Evolutionary conservation across 2,329 filamentous ascomycete species (phyloP), one percentile per base, ranked within the genome.

Genomic region (Hypomyces perniciosus): DNA sequence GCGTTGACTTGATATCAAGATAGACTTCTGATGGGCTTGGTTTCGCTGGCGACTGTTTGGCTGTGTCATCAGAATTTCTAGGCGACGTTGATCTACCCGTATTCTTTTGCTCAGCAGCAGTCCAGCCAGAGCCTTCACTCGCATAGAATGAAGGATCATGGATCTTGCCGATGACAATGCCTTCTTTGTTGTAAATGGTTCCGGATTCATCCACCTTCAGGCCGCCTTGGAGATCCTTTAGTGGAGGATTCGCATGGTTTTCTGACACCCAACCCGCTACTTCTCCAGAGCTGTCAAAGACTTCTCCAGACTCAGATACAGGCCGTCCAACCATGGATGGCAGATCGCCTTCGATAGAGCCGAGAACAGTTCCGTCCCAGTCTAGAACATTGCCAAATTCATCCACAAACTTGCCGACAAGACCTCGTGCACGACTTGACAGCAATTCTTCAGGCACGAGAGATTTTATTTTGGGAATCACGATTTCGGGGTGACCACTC

Each of bases 251-350:
- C 12, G 74, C 75, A 26, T 81, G 66, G 2, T 70, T 67, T 55
- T 83, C 82, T 26, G 77, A 79, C 59, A 89, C 90, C 65, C 84
- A 84, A 71, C 92, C 88, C 52, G 84, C 77, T 28, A 92, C 83
- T 53, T 92, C 86, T 28, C 88, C 88, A 55, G 92, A 87, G 53
- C 84, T 80, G 55, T 92, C 88, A 7, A 92, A 85, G 4, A 80
- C 64, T 55, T 78, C 71, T 12, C 77, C 77, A 20, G 68, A 66
- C 3, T 67, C 62, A 7, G 70, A 65, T 1, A 80, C 73, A 40
- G 68, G 68, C 38, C 71, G 66, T 31, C 77, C 78, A 5, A 80
- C 68, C 72, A 80, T 79, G 43, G 75, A 72, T 4, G 78, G 78
- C 27, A 81, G 65, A 59, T 80, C 78, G 6, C 78, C 78, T 5